Evolutionary conservation across 805 yeast species (phyloP).

Genomic region (Metschnikowia santaceciliae): DNA sequence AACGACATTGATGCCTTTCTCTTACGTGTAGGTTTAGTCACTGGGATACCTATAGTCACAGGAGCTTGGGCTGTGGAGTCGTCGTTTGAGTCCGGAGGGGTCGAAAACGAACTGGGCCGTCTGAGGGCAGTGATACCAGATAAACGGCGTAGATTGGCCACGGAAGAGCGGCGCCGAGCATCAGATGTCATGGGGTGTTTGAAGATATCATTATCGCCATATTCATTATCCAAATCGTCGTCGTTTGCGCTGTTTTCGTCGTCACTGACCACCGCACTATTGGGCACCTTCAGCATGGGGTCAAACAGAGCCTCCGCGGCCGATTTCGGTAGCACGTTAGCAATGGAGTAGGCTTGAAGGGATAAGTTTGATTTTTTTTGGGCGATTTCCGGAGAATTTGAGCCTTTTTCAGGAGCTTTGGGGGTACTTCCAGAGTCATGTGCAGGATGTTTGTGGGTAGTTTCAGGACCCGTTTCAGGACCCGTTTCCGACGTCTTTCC

Average conservation of each 20-base stretch:
- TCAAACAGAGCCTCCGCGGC: conserved; percentile 22
- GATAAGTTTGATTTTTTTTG: not conserved
- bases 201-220: conserved; percentile 30
- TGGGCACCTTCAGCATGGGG: conserved; percentile 21
- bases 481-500: no score
- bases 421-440: no score
- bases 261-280: conserved; percentile 9
- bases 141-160: conserved; percentile 30
- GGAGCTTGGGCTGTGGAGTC: conserved; percentile 20
- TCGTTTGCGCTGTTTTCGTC: conserved; percentile 10
- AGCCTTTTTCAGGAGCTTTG: no score
- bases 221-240: conserved; percentile 15
- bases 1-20: conserved; percentile 15
- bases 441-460: no score
- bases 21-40: conserved; percentile 26
- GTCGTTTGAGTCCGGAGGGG: conserved; percentile 17
- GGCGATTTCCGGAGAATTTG: not conserved
- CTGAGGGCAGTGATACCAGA: conserved; percentile 31
- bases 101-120: conserved; percentile 22
- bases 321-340: not conserved
- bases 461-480: no score
- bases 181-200: conserved; percentile 21
- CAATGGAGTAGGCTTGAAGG: not conserved
- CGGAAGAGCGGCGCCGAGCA: conserved; percentile 27
- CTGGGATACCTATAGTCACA: conserved; percentile 37